A percentile compares a stretch with the other conserved stretches of the same genome.
Conservation (phyloP, 495 filamentous ascomycete genomes). For the Articulospora tetracladia region DNA sequence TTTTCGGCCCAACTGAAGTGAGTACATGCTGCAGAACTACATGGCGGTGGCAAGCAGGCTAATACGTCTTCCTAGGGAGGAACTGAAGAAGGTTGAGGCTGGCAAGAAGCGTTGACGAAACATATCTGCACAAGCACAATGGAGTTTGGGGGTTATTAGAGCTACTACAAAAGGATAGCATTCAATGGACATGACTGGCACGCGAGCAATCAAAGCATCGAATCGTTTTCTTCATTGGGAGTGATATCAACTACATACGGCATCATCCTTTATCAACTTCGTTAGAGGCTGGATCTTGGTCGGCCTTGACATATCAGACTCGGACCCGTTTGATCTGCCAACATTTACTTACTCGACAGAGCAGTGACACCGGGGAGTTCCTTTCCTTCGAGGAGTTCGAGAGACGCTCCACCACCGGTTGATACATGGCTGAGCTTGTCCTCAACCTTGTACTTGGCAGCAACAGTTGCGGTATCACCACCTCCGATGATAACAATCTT, state of each 20-base stretch:
- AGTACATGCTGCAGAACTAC: conserved; percentile 27
- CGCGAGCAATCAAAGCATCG: conserved; percentile 8
- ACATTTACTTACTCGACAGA: conserved; percentile 79
- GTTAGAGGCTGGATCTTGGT: conserved; percentile 22
- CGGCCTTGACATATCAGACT: conserved; percentile 31
- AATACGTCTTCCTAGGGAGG: conserved; percentile 61
- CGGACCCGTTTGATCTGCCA: conserved; percentile 18
- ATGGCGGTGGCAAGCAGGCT: not conserved
- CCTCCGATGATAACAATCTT: conserved; percentile 97
- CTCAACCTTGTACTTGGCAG: conserved; percentile 94
- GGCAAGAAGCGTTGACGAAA: conserved; percentile 49
- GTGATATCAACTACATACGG: conserved; percentile 18
- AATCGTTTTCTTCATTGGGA: conserved; percentile 16
- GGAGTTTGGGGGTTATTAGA: conserved; percentile 25
- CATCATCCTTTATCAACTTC: conserved; percentile 19
- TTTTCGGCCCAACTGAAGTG: conserved; percentile 95
- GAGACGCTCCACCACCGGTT: conserved; percentile 90
- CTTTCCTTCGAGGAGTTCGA: conserved; percentile 97
- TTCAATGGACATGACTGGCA: conserved; percentile 23
- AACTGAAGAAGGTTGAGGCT: conserved; percentile 89
- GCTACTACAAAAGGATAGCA: conserved; percentile 22
- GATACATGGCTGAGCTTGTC: conserved; percentile 97
- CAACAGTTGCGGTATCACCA: conserved; percentile 96
- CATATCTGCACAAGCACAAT: conserved; percentile 11
- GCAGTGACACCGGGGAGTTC: conserved; percentile 90